Evolutionary conservation across 441 rosid species (phyloP), one percentile per base, ranked within the genome.

Genomic region (Pelargonium cotyledonis): DNA sequence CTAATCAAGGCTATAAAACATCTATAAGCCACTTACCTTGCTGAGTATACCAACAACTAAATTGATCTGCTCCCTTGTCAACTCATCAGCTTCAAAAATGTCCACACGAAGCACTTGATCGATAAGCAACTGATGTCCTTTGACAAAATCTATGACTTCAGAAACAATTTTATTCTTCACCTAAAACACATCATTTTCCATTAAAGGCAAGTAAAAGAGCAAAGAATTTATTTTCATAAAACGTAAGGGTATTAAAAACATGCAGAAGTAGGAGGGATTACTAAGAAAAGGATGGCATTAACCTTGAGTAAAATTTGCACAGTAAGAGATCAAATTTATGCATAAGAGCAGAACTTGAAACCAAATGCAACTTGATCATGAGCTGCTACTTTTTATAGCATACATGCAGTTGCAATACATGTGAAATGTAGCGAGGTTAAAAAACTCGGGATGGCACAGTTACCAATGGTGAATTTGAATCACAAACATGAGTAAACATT

Each of bases 101-200:
- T 94, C 92, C 79, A 80, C 86, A 19, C 82, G 90, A 71, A 94
- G 92, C 80, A 89, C 83, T 77, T 90, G 96, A 84, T 88, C 94
- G 70, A 87, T 87, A 44, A 94, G 84, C 71, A 76, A 78, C 77
- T 86, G 87, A 78, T 88, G 89, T 78, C 90, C 94, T 80, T 85
- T 85, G 58, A 94, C 85, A 84, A 89, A 91, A 74, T 84, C 94
- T 60, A 87, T 74, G 64, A 91, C 90, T 81, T 89, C 96, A 31
- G 92, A 88, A 62, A 88, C 96, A 86, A 90, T 84, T 82, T 91
- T 94, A 75, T 87, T 94, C 84, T 86, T 89, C 65, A 89, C 96
- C 98, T 92, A 69, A 65, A 49, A 79, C 65, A 61, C 61, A 70
- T 63, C 65, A 47, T n/a, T 44, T 18, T 19, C 16, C 57, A 19